Evolutionary conservation across 306 rosid species (phyloP), one percentile per base, ranked within the genome.

Genomic region (Prunus mira): DNA sequence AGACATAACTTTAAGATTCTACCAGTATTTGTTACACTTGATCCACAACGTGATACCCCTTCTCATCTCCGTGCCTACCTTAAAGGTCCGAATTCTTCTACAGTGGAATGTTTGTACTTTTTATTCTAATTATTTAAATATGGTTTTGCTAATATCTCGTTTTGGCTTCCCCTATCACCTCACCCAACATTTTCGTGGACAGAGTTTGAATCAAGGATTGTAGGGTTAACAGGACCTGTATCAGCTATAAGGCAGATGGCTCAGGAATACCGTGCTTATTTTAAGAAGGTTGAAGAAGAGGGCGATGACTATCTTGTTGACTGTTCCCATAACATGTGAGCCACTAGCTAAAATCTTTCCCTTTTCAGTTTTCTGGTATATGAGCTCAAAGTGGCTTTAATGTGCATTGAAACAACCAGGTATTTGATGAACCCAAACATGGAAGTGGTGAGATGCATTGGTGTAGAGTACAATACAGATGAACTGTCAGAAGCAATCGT

Each of bases 41-140:
- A 94, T 88, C 98, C 98, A 55, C 90, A 94, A 68, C 98, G 98
- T 12, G 98, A 94, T 80, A 86, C 85, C 62, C 90, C 94, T 45
- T 63, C 89, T 41, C 98, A 94, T 38, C 94, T 94, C 82, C 54
- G 72, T 67, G 89, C 92, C 60, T 94, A 94, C 84, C 97, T 94
- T 65, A 78, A 86, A 84, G 98, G 98, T 94, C 74, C 77, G 87
- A 56, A 46, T 80, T 81, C 64, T 72, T 61, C 27, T n/a, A 20
- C 46, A 55, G 68, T 15, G 72, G 12, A 75, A 52, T 69, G 32
- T 27, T 25, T 45, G 28, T 4, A 22, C 15, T n/a, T n/a, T n/a
- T 72, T 75, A 8, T 78, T n/a, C 67, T 61, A 15, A 72, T 69
- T 11, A 0, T 51, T 27, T 77, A 19, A 65, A 52, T 49, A n/a